Evolutionary conservation across 2,329 filamentous ascomycete genomes (phyloP), one percentile per base, ranked within the genome.

Genomic region (Neopestalotiopsis sp.): DNA sequence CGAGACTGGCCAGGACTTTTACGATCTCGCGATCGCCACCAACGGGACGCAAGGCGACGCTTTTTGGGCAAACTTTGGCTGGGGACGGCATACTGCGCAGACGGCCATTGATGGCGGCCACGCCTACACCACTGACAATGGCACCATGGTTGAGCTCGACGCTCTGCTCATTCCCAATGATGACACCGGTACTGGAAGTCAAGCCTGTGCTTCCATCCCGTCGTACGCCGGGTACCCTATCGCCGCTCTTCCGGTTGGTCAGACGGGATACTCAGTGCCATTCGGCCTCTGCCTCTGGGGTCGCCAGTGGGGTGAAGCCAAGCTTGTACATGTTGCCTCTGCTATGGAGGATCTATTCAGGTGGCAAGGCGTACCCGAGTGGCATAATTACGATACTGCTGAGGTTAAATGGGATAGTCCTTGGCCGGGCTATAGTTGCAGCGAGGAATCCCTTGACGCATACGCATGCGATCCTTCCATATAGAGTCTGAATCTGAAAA

Each of bases 1-100:
- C 0, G 30, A 30, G 1, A 67, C 70, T 1, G 71, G 72, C 1
- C 72, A 73, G 57, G n/a, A 66, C 67, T 70, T 70, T 49, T 70
- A 70, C 34, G 65, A 70, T 42, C 60, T 52, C 57, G 69, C 58
- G 32, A 20, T 65, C 38, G 69, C 65, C 34, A 70, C 65, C 5
- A 70, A 70, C 59, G 69, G 68, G 3, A 70, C 69, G 4, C 24
- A 70, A 59, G 68, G 65, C 30, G 17, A 28, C n/a, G 65, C 34
- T 14, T 70, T 70, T 64, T 70, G 68, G 58, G 61, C 52, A 10
- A 64, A 64, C 17, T 70, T 70, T 30, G 65, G 69, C 1, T 69
- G 68, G 65, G 68, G 49, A 6, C 4, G 69, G 24, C 40, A 17
- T 9, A 68, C 68, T 28, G 64, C 69, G 4, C 69, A 65, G 4